Conservation (phyloP, 768 basidiomycete species). For the Psilocybe subaeruginosa region DNA sequence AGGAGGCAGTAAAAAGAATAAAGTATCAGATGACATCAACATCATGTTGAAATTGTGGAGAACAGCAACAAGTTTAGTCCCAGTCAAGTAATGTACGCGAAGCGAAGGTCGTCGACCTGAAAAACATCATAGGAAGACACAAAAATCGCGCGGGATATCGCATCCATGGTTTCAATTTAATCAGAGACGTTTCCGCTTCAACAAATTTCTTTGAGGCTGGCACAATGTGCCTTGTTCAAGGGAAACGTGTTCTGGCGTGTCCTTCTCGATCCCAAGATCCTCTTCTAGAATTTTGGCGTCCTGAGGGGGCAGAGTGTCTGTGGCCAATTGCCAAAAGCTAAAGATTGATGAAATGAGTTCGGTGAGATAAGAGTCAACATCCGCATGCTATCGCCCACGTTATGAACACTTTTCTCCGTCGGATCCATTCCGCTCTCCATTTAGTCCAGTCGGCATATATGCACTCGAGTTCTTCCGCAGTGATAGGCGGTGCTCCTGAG, state of each 20-base stretch:
- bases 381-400: constrained; percentile 40
- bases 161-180: neutral
- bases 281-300: constrained; percentile 70
- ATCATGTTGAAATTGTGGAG: neutral
- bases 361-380: neutral
- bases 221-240: constrained; percentile 72
- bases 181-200: constrained; percentile 56
- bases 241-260: constrained; percentile 68
- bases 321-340: constrained; percentile 78
- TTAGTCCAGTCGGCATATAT: constrained; percentile 76
- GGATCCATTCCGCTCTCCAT: constrained; percentile 84
- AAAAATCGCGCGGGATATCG: neutral
- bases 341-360: neutral
- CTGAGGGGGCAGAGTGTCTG: constrained; percentile 68
- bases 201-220: constrained; percentile 32
- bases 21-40: neutral
- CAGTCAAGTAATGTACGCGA: neutral
- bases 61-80: neutral
- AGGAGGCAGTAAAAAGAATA: neutral
- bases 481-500: constrained; percentile 66
- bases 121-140: neutral
- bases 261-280: constrained; percentile 80
- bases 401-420: constrained; percentile 74
- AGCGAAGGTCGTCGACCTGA: neutral
- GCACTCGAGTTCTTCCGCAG: constrained; percentile 67